phyloP scores from a whole-genome alignment of 163 green algal species.

The Volvox carteri region DNA sequence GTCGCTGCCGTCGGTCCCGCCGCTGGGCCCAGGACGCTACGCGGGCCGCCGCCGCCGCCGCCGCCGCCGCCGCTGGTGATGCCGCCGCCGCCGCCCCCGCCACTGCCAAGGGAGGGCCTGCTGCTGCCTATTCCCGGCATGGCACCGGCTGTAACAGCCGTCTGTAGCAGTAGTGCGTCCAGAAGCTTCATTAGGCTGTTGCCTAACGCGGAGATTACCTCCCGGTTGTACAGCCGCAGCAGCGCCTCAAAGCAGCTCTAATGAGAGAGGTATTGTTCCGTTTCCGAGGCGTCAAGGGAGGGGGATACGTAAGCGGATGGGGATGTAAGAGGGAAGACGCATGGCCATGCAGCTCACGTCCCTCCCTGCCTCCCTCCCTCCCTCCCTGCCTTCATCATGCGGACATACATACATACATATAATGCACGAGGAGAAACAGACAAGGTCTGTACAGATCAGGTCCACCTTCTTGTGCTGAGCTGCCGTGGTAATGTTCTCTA shows the following conservation, averaged over 20 bases:
- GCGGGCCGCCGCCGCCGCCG: not conserved
- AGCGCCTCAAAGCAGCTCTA: slow-evolving; percentile 46
- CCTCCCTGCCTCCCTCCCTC: too few relatives aligned
- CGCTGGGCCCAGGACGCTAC: not conserved
- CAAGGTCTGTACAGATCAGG: too few relatives aligned
- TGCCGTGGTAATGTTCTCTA: too few relatives aligned
- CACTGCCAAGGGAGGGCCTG: not conserved
- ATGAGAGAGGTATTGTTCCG: not conserved
- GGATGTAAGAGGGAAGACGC: not conserved
- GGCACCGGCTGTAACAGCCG: not conserved
- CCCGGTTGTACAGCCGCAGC: slow-evolving; percentile 62
- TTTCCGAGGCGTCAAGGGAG: too few relatives aligned
- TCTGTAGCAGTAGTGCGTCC: not conserved
- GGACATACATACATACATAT: too few relatives aligned
- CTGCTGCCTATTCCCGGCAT: slow-evolving; percentile 3
- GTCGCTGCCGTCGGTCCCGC: not conserved
- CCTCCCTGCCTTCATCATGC: too few relatives aligned
- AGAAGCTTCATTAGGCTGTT: slow-evolving; percentile 46
- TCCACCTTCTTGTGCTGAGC: too few relatives aligned
- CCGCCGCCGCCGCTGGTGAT: not conserved
- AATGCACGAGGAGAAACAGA: too few relatives aligned
- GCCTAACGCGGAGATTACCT: slow-evolving; percentile 62
- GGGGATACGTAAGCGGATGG: too few relatives aligned
- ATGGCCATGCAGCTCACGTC: too few relatives aligned
- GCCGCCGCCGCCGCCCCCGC: not conserved